Evolutionary conservation across 2,329 filamentous ascomycete genomes (phyloP).

Genomic region (Chrysosphaeria jannelii): DNA sequence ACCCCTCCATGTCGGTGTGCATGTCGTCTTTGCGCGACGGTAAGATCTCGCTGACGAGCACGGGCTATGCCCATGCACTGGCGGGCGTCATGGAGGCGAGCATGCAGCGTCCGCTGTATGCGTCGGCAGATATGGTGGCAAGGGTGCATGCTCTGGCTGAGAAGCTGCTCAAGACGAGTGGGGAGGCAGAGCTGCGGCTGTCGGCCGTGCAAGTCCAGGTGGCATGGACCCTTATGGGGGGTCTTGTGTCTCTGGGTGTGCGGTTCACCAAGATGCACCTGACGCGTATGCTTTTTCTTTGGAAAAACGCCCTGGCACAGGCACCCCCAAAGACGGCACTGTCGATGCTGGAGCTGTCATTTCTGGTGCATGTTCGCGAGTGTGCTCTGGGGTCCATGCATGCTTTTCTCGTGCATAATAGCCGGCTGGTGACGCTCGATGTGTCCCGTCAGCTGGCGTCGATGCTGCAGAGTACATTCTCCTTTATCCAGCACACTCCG

Average conservation of each 20-base stretch:
- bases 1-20: constrained; percentile 77
- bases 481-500: constrained; percentile 65
- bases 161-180: constrained; percentile 69
- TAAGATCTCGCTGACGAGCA: constrained; percentile 43
- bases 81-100: constrained; percentile 78
- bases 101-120: constrained; percentile 63
- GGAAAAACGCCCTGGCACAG: constrained; percentile 92
- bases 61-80: constrained; percentile 71
- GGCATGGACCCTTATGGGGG: constrained; percentile 89
- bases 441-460: constrained; percentile 74
- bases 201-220: constrained; percentile 92
- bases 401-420: constrained; percentile 82
- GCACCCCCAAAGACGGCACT: constrained; percentile 76
- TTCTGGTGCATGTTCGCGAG: constrained; percentile 78
- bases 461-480: constrained; percentile 85
- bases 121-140: constrained; percentile 85
- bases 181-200: constrained; percentile 65
- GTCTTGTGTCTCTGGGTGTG: constrained; percentile 81
- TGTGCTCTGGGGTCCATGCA: constrained; percentile 77
- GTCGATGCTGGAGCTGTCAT: constrained; percentile 67
- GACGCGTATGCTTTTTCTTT: constrained; percentile 70
- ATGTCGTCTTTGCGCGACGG: constrained; percentile 88
- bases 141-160: constrained; percentile 76
- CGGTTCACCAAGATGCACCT: constrained; percentile 98
- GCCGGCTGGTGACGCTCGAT: constrained; percentile 68